Evolutionary conservation across 2,329 filamentous ascomycete species (phyloP).

Genomic region (Trichophyton equinum): DNA sequence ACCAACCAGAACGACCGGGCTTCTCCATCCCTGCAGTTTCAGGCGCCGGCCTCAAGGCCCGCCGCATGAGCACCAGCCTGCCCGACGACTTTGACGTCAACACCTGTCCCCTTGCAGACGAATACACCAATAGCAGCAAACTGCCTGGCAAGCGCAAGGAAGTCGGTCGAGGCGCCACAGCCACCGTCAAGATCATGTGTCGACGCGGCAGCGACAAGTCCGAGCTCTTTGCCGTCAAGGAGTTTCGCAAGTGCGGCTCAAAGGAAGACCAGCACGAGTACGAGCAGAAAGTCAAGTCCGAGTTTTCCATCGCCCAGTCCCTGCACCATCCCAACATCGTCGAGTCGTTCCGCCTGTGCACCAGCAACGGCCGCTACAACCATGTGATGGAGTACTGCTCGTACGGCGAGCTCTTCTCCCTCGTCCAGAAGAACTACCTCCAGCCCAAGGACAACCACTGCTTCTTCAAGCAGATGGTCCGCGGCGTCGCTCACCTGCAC

Average conservation of each 20-base stretch:
- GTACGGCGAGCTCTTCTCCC: conserved; percentile 64
- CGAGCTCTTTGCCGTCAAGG: conserved; percentile 73
- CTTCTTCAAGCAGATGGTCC: conserved; percentile 78
- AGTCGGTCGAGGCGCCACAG: conserved; percentile 70
- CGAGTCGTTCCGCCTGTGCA: conserved; percentile 64
- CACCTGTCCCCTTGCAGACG: conserved; percentile 52
- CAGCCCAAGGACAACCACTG: conserved; percentile 59
- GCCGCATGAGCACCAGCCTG: conserved; percentile 61
- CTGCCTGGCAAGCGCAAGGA: conserved; percentile 60
- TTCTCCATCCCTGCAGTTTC: conserved; percentile 49
- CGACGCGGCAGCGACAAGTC: conserved; percentile 49
- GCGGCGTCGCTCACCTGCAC: conserved; percentile 72
- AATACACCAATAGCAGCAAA: conserved; percentile 59
- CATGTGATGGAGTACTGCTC: conserved; percentile 90
- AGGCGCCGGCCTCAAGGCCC: conserved; percentile 64
- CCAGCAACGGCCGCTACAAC: conserved; percentile 64
- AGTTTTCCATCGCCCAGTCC: conserved; percentile 77
- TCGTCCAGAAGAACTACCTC: conserved; percentile 62
- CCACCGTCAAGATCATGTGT: conserved; percentile 68
- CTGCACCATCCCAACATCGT: conserved; percentile 80
- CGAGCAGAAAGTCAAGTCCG: conserved; percentile 79
- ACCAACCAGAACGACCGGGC: conserved; percentile 15
- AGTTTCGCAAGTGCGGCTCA: conserved; percentile 62
- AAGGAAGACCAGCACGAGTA: conserved; percentile 63
- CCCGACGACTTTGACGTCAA: conserved; percentile 65